Percentiles rank a stretch among this genome's conserved stretches.
Conservation (phyloP, 768 basidiomycete species). For the Xerocomellus amylosporus region DNA sequence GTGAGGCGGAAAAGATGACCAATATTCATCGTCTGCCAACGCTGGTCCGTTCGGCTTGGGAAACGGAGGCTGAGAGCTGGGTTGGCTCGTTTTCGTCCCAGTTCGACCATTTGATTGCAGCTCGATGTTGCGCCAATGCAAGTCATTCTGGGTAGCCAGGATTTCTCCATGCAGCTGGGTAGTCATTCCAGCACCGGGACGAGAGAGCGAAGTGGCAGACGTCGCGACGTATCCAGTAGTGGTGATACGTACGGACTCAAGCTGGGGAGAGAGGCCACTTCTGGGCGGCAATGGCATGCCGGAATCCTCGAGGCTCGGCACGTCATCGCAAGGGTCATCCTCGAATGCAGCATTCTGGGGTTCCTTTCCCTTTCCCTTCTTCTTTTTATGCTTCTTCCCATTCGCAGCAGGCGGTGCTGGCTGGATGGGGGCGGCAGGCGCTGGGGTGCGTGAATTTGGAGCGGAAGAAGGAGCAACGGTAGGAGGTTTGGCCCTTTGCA, state of each 20-base stretch:
- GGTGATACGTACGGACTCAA: conserved; percentile 47
- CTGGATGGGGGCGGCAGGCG: conserved; percentile 8
- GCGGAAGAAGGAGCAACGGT: conserved; percentile 1
- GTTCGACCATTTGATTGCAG: conserved; percentile 26
- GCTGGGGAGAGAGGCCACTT: conserved; percentile 43
- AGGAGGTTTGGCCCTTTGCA: conserved; percentile 27
- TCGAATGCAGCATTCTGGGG: conserved; percentile 8
- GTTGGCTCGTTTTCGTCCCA: conserved; percentile 25
- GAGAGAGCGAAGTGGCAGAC: conserved; percentile 32
- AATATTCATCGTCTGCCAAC: conserved; percentile 59
- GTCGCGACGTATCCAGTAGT: conserved; percentile 44
- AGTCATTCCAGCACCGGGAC: conserved; percentile 31
- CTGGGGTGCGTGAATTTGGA: conserved; percentile 7
- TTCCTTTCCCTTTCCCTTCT: conserved; percentile 40
- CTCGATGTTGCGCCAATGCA: conserved; percentile 47
- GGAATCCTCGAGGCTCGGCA: conserved; percentile 25
- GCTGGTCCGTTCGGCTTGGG: conserved; percentile 24
- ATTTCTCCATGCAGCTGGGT: conserved; percentile 55
- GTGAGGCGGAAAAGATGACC: conserved; percentile 66
- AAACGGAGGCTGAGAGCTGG: conserved; percentile 15
- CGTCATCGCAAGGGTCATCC: conserved; percentile 23
- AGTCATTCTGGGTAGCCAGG: conserved; percentile 57
- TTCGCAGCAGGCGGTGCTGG: conserved; percentile 5
- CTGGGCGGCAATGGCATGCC: conserved; percentile 16
- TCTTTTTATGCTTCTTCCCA: conserved; percentile 47